Evolutionary conservation across 73 alveolate species (phyloP).

Genomic region (Paramecium bursaria): DNA sequence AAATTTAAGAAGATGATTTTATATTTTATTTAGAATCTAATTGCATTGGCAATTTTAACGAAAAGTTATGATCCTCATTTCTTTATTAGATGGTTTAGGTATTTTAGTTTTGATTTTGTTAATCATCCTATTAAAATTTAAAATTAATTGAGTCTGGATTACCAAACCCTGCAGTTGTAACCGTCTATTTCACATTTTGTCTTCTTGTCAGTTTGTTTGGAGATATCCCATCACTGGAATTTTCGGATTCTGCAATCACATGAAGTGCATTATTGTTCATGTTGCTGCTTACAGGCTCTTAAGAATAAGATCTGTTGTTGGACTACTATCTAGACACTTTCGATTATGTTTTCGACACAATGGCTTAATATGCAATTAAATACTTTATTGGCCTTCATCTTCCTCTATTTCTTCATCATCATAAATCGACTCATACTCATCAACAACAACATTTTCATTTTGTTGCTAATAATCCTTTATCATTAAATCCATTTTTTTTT

Average conservation of each 20-base stretch:
- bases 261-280: background rate
- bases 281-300: constrained; percentile 11
- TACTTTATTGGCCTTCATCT: constrained; percentile 10
- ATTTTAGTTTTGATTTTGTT: background rate
- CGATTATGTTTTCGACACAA: constrained; percentile 21
- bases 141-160: constrained; percentile 11
- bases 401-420: constrained; percentile 15
- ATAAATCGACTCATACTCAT: background rate
- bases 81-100: background rate
- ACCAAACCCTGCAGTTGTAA: constrained; percentile 54
- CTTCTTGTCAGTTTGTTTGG: constrained; percentile 15
- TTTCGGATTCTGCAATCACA: constrained; percentile 35
- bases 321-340: constrained; percentile 26
- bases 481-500: constrained; percentile 17
- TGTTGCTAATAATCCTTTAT: background rate
- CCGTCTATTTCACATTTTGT: constrained; percentile 9
- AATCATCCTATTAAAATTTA: background rate
- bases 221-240: background rate
- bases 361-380: background rate
- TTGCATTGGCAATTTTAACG: background rate
- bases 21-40: background rate
- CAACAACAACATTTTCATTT: constrained; percentile 24
- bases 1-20: too few species aligned
- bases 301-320: constrained; percentile 9
- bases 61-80: constrained; percentile 38